These are phyloP conservation scores for Austroboletus festivus DNA, from an alignment of 768 basidiomycete genomes.

Conservation along the genomic window DNA sequence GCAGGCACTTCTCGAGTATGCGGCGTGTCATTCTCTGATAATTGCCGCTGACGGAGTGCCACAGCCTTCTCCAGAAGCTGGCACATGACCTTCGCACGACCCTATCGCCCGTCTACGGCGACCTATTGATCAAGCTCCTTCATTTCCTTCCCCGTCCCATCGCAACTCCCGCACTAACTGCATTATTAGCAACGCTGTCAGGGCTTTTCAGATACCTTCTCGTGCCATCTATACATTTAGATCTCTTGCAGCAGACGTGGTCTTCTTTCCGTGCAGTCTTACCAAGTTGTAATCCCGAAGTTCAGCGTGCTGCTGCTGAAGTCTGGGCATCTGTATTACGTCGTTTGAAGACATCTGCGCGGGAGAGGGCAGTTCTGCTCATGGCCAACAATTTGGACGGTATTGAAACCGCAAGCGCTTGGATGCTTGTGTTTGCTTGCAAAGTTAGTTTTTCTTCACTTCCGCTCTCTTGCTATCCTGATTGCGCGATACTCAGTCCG, in stretches of 20 bases:
- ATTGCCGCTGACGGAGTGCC: neutral
- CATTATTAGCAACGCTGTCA: slow-evolving; percentile 66
- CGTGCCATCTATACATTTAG: slow-evolving; percentile 53
- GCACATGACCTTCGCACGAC: slow-evolving; percentile 80
- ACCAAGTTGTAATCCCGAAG: slow-evolving; percentile 61
- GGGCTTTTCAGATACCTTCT: slow-evolving; percentile 71
- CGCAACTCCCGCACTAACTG: slow-evolving; percentile 55
- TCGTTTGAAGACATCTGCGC: slow-evolving; percentile 58
- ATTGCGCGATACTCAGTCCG: slow-evolving; percentile 47
- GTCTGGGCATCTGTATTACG: slow-evolving; percentile 83
- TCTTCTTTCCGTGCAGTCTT: slow-evolving; percentile 44
- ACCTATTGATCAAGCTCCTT: slow-evolving; percentile 55
- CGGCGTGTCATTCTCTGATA: too few relatives aligned
- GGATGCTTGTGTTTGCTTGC: slow-evolving; percentile 76
- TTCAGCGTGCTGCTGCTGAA: slow-evolving; percentile 77
- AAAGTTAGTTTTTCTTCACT: slow-evolving; percentile 45
- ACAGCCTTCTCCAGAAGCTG: slow-evolving; percentile 74
- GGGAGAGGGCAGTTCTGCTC: slow-evolving; percentile 54
- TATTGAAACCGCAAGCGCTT: slow-evolving; percentile 64
- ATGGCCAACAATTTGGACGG: slow-evolving; percentile 50
- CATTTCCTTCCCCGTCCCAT: slow-evolving; percentile 56
- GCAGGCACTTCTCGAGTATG: slow-evolving; percentile 74
- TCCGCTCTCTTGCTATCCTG: neutral
- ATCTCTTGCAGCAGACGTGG: slow-evolving; percentile 64
- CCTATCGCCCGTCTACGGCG: slow-evolving; percentile 57